These are phyloP conservation scores for Kodamaea plutei DNA, from an alignment of 1,139 yeast species.

Conservation along the genomic window DNA sequence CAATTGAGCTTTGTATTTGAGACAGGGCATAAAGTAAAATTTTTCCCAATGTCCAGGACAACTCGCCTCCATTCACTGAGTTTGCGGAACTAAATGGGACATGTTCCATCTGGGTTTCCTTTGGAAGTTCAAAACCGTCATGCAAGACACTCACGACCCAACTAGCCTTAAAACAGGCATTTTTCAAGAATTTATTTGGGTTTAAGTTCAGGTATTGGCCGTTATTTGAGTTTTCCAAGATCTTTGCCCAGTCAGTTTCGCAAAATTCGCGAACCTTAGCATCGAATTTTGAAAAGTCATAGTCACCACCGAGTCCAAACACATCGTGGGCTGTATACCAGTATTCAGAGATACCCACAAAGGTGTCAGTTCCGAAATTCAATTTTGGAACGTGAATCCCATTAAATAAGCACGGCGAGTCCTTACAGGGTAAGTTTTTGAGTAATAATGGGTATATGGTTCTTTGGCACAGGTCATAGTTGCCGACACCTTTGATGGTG, in stretches of 20 bases:
- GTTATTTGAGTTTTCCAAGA: constrained; percentile 44
- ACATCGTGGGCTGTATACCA: constrained; percentile 86
- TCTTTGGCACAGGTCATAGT: constrained; percentile 62
- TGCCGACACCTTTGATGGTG: constrained; percentile 59
- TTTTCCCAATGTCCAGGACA: constrained; percentile 68
- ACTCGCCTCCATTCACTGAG: constrained; percentile 54
- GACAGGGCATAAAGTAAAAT: constrained; percentile 58
- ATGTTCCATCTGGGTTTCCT: constrained; percentile 20
- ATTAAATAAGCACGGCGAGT: constrained; percentile 71
- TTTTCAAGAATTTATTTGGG: constrained; percentile 45
- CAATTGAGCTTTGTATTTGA: constrained; percentile 49
- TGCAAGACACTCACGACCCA: constrained; percentile 77
- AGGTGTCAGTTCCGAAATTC: constrained; percentile 65
- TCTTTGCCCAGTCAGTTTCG: constrained; percentile 57
- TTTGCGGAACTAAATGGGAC: constrained; percentile 49
- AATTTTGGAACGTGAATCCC: constrained; percentile 78
- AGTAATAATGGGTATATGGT: constrained; percentile 66
- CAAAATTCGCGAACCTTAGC: constrained; percentile 60
- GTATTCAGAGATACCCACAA: constrained; percentile 77
- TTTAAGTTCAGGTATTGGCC: constrained; percentile 50
- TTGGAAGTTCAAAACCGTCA: constrained; percentile 73
- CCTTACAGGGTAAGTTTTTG: constrained; percentile 70
- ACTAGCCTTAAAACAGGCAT: constrained; percentile 77
- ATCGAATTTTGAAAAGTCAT: constrained; percentile 59
- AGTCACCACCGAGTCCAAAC: constrained; percentile 73